phyloP scores from a whole-genome alignment of 441 rosid species.

The Raphanus hybrid region DNA sequence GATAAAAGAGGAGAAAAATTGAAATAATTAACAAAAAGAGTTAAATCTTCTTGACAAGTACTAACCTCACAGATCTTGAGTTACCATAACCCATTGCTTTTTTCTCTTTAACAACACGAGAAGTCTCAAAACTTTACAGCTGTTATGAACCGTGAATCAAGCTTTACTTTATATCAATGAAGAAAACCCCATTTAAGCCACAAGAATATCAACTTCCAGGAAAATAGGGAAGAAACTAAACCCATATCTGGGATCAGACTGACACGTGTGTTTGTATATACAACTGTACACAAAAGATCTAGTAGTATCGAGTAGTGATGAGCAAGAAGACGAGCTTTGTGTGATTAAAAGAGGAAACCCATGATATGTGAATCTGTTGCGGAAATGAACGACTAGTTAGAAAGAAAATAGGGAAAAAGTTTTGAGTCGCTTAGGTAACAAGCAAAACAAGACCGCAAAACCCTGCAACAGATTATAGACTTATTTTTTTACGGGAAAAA shows the following conservation, averaged over 20 bases:
- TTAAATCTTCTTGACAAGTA: constrained; percentile 14
- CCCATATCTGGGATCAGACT: constrained; percentile 25
- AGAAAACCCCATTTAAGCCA: constrained; percentile 20
- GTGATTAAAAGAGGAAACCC: constrained; percentile 7
- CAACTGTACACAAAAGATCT: constrained; percentile 29
- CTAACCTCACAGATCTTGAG: constrained; percentile 82
- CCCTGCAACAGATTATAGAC: constrained; percentile 16
- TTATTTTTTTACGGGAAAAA: constrained; percentile 10
- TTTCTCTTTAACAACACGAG: constrained; percentile 28
- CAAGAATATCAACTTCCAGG: constrained; percentile 30
- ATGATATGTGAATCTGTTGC: constrained; percentile 24
- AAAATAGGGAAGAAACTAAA: constrained; percentile 29
- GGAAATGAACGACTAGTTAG: neutral
- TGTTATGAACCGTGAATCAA: constrained; percentile 32
- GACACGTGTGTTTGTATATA: constrained; percentile 34
- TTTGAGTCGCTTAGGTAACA: constrained; percentile 35
- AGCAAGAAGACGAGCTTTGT: neutral
- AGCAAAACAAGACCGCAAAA: constrained; percentile 33
- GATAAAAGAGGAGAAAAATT: neutral
- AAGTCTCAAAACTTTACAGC: constrained; percentile 24
- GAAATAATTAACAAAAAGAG: neutral
- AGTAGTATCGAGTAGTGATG: constrained; percentile 5
- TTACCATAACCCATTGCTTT: constrained; percentile 53
- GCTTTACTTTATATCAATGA: constrained; percentile 21
- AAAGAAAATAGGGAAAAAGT: neutral